phyloP scores from a whole-genome alignment of 1,284 basidiomycete species.

The Ceratobasidium theobromae region DNA sequence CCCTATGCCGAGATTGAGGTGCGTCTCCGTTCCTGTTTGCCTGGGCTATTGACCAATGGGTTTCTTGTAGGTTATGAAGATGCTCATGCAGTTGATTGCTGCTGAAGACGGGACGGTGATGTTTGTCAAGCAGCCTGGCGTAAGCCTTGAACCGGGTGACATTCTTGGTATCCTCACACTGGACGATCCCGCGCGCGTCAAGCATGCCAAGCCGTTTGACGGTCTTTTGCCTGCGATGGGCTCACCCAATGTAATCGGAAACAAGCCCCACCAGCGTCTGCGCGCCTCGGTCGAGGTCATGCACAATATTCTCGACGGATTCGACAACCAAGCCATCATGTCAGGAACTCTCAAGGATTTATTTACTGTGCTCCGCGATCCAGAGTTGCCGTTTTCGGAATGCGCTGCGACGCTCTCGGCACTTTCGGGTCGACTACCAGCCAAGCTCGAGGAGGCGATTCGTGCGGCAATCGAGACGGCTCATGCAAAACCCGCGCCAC shows the following conservation, averaged over 20 bases:
- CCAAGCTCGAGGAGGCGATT: conserved; percentile 86
- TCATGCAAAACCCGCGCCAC: conserved; percentile 64
- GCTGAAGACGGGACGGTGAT: conserved; percentile 94
- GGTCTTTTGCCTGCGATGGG: conserved; percentile 89
- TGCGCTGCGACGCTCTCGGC: conserved; percentile 82
- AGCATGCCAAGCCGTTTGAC: conserved; percentile 97
- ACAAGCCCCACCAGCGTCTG: conserved; percentile 89
- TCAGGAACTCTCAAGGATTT: conserved; percentile 80
- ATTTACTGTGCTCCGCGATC: conserved; percentile 72
- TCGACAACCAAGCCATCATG: conserved; percentile 91
- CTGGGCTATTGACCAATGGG: conserved; percentile 32
- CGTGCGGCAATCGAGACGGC: conserved; percentile 77
- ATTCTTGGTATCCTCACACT: conserved; percentile 96
- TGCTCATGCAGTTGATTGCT: conserved; percentile 98
- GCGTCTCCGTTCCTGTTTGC: conserved; percentile 36
- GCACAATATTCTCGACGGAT: conserved; percentile 92
- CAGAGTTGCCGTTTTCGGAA: conserved; percentile 90
- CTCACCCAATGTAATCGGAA: conserved; percentile 81
- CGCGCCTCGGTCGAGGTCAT: conserved; percentile 76
- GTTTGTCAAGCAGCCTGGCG: conserved; percentile 97
- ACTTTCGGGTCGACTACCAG: conserved; percentile 90
- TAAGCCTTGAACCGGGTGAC: conserved; percentile 95
- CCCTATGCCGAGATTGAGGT: conserved; percentile 98
- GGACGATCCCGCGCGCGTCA: conserved; percentile 95
- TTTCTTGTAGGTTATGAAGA: conserved; percentile 85